A percentile compares a stretch with the other conserved stretches of the same genome.
These are phyloP conservation scores for Entomortierella parvispora DNA, from an alignment of 192 early-diverging fungal genomes.

Conservation along the genomic window DNA sequence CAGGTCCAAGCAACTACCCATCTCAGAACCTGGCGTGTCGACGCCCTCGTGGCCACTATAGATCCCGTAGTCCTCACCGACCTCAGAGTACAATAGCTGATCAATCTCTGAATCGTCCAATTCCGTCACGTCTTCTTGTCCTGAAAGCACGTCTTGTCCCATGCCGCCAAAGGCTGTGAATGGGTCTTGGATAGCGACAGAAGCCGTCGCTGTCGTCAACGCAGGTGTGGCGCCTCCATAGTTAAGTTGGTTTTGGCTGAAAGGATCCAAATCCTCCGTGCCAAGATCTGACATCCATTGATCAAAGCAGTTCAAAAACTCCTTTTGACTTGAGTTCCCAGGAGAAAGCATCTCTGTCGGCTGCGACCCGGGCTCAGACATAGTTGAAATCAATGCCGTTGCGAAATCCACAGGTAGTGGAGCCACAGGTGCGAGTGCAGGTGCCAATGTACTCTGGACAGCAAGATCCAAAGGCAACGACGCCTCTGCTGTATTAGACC, in stretches of 20 bases:
- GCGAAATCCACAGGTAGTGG: not conserved
- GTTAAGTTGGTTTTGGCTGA: no score
- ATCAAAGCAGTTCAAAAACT: slow-evolving; percentile 41
- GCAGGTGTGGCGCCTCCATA: no score
- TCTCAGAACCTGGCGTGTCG: slow-evolving; percentile 24
- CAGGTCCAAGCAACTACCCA: slow-evolving; percentile 4
- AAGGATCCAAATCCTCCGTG: slow-evolving; percentile 2
- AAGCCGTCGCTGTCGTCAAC: not conserved
- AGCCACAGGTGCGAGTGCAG: not conserved
- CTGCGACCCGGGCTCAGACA: not conserved
- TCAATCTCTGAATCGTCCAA: slow-evolving; percentile 33
- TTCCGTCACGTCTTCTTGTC: slow-evolving; percentile 12
- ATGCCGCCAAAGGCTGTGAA: no score
- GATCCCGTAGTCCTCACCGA: slow-evolving; percentile 25
- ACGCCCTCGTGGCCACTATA: slow-evolving; percentile 14
- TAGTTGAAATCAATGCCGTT: not conserved
- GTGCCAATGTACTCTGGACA: no score
- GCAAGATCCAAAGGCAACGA: no score
- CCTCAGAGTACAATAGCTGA: slow-evolving; percentile 35
- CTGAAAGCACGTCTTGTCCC: not conserved
- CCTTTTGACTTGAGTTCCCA: not conserved
- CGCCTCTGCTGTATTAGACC: no score
- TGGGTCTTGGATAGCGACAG: no score
- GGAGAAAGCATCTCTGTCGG: no score
- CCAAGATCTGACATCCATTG: slow-evolving; percentile 49